phyloP scores from a whole-genome alignment of 805 yeast genomes.

The Cyberlindnera maritima region DNA sequence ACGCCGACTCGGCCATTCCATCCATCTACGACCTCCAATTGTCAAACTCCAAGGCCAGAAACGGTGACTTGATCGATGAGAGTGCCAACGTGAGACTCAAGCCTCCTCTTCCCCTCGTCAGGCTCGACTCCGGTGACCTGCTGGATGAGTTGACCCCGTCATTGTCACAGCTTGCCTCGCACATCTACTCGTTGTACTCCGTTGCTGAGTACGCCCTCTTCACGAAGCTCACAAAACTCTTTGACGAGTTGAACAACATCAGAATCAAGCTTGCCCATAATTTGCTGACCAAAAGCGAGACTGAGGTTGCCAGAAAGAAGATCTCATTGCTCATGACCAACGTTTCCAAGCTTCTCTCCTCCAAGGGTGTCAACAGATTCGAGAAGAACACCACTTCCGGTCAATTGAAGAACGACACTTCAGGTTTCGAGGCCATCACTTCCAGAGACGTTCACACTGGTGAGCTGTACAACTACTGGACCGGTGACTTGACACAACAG shows the following conservation, averaged over 20 bases:
- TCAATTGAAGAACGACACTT: conserved; percentile 41
- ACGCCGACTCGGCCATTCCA: conserved; percentile 29
- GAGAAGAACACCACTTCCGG: conserved; percentile 21
- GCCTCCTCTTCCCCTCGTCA: conserved; percentile 57
- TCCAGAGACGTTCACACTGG: conserved; percentile 63
- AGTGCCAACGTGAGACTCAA: conserved; percentile 30
- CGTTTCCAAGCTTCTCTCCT: conserved; percentile 57
- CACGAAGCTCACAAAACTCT: conserved; percentile 51
- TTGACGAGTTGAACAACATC: conserved; percentile 55
- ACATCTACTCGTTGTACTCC: conserved; percentile 67
- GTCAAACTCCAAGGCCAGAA: conserved; percentile 29
- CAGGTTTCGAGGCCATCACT: conserved; percentile 66
- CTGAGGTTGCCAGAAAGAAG: conserved; percentile 43
- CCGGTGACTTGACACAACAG: conserved; percentile 24
- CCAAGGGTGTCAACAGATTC: conserved; percentile 37
- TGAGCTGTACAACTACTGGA: conserved; percentile 43
- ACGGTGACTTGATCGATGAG: conserved; percentile 25
- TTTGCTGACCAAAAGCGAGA: conserved; percentile 55
- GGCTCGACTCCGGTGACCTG: conserved; percentile 42
- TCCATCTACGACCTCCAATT: conserved; percentile 35
- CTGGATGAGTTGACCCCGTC: conserved; percentile 58
- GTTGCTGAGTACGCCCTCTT: conserved; percentile 66
- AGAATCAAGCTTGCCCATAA: conserved; percentile 50
- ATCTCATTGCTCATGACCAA: conserved; percentile 53
- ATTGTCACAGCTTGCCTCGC: conserved; percentile 55